A percentile compares a stretch with the other conserved stretches of the same genome.
Evolutionary conservation across 352 stramenopile species (phyloP).

Genomic region (Phytophthora litchii): DNA sequence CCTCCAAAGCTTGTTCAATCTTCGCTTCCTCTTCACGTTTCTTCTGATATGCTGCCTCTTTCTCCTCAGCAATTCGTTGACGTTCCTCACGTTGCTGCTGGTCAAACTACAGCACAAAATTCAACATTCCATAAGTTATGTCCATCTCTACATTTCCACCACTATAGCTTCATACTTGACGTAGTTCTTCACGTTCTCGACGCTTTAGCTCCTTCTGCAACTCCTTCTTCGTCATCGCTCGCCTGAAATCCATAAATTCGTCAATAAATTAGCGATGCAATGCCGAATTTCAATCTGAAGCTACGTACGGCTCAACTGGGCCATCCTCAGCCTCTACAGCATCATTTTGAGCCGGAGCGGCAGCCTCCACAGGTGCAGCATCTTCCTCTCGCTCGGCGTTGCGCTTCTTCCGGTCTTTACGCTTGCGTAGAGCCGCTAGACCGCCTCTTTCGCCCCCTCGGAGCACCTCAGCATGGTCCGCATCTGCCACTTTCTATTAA

Average conservation of each 20-base stretch:
- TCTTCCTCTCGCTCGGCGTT: constrained; percentile 30
- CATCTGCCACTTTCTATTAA: constrained; percentile 41
- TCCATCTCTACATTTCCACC: background rate
- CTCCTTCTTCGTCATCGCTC: constrained; percentile 76
- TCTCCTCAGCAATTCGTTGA: constrained; percentile 55
- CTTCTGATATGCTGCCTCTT: constrained; percentile 65
- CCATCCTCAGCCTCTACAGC: constrained; percentile 15
- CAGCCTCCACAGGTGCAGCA: constrained; percentile 9
- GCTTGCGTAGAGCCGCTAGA: constrained; percentile 64
- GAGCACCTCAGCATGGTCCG: constrained; percentile 38
- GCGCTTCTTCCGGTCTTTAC: constrained; percentile 66
- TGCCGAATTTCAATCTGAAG: background rate
- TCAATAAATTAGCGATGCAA: constrained; percentile 2
- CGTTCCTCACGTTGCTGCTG: constrained; percentile 68
- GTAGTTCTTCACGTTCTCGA: constrained; percentile 74
- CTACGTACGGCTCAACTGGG: constrained; percentile 51
- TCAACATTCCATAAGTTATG: constrained; percentile 5
- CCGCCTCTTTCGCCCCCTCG: constrained; percentile 50
- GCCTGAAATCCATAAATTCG: constrained; percentile 20
- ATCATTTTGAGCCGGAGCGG: constrained; percentile 26
- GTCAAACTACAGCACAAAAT: constrained; percentile 56
- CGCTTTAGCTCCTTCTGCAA: constrained; percentile 82
- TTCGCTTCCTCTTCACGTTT: constrained; percentile 65
- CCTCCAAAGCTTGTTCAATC: constrained; percentile 50
- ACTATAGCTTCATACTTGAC: constrained; percentile 39